Base-by-base conservation (phyloP, 768 basidiomycete species). In the Termitomyces sp. region DNA sequence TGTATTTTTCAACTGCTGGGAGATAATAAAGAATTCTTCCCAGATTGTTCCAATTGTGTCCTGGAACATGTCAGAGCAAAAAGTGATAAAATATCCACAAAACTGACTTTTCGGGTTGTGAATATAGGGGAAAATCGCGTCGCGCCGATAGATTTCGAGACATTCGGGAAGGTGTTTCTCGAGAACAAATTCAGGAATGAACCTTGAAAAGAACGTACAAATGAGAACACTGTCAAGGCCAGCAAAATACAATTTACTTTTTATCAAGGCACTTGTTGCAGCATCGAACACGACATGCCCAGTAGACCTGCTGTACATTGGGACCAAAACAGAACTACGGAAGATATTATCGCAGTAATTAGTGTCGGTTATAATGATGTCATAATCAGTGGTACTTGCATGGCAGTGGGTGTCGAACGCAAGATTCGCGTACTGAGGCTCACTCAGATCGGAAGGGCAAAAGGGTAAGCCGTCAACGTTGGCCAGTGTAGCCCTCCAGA, bases 351-450 rank as follows among this genome's bases (percentile, higher is more conserved):
- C 25, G 23, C 42, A 38, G 37, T 27, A n/a, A 23, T 37, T 29
- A 52, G 21, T 17, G 51, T 17, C 56, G 41, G 25, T 32, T 40
- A 5, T 3, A 46, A 50, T 59, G 42, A 34, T 35, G 16, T 31
- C 35, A 46, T 53, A 6, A 27, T 23, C 5, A 0, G n/a, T 12
- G 51, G 27, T 10, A 64, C 64, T 52, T 40, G 56, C 64, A 51
- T 65, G 62, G 37, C 64, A 65, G 43, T 63, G 54, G 53, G 65
- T 44, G 53, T 68, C 68, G 49, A 79, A 77, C 2, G 59, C 66
- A 19, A 79, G 72, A 47, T 66, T 66, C 3, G 70, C 66, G 45
- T 73, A 77, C 29, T 73, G 68, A 3, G 68, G 71, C 53, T 78
- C 74, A 4, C 57, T 69, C 43, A 78, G 51, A 60, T 77, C 77